Percentiles rank a stretch among this genome's conserved stretches.
Evolutionary conservation across 78 protist species (phyloP).

Genomic region (Dictyostelium firmibasis): DNA sequence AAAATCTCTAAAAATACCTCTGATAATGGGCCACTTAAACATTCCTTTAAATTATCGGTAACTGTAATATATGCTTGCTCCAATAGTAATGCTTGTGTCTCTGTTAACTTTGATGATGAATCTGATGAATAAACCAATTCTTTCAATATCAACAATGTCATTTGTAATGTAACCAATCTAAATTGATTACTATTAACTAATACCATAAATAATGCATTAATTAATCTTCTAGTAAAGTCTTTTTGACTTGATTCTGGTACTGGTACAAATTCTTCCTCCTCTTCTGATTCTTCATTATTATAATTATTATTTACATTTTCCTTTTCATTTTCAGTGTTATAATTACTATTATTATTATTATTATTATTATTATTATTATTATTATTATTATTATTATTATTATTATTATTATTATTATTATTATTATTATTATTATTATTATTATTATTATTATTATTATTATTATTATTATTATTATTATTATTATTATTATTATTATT

Average conservation of each 20-base stretch:
- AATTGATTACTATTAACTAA: conserved; percentile 71
- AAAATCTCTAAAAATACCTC: conserved; percentile 77
- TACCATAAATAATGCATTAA: conserved; percentile 43
- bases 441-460: too few species aligned
- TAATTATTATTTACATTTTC: background rate
- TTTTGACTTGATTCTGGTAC: conserved; percentile 61
- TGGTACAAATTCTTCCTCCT: conserved; percentile 63
- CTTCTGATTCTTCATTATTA: conserved; percentile 27
- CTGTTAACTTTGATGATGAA: conserved; percentile 65
- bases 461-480: background rate
- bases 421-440: too few species aligned
- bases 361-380: background rate
- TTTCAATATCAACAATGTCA: conserved; percentile 71
- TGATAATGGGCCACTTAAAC: conserved; percentile 27
- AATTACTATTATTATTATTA: background rate
- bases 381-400: background rate
- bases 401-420: background rate
- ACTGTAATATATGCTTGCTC: conserved; percentile 67
- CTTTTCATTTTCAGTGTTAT: background rate
- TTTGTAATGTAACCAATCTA: conserved; percentile 76
- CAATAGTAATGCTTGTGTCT: conserved; percentile 39
- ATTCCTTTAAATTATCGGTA: conserved; percentile 50
- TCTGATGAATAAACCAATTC: conserved; percentile 79
- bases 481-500: too few species aligned
- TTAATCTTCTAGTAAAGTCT: conserved; percentile 38